These are phyloP conservation scores for Trichosporon asahii DNA, from an alignment of 1,284 basidiomycete species.

Conservation along the genomic window DNA sequence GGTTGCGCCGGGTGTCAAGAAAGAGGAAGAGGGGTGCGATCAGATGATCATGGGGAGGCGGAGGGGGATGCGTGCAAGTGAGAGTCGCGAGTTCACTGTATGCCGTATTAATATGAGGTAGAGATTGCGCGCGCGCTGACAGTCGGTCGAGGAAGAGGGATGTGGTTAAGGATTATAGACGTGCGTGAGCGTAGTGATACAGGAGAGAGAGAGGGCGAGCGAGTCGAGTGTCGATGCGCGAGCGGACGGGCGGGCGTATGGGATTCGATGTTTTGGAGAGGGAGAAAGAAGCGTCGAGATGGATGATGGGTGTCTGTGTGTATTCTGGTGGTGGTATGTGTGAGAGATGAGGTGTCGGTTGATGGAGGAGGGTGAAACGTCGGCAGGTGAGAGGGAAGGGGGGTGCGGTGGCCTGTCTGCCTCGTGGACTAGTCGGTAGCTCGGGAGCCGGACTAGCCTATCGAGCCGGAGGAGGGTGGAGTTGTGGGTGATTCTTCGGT, in stretches of 20 bases:
- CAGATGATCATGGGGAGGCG: background rate
- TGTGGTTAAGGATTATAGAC: background rate
- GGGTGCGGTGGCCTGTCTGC: background rate
- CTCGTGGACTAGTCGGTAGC: background rate
- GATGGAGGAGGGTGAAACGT: conserved; percentile 1
- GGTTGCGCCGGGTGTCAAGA: conserved; percentile 4
- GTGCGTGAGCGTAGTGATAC: background rate
- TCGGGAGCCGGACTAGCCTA: background rate
- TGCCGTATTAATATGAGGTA: background rate
- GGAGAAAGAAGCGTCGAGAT: background rate
- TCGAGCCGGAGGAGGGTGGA: too few species aligned
- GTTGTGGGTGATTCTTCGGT: too few species aligned
- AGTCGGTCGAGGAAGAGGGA: background rate
- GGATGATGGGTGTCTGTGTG: conserved; percentile 4
- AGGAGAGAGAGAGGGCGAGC: too few species aligned
- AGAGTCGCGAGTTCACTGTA: conserved; percentile 4
- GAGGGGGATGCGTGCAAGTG: background rate
- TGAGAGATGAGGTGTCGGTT: background rate
- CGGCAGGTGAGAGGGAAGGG: background rate
- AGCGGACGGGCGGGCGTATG: background rate
- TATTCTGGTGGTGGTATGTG: background rate
- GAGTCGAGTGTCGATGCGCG: background rate
- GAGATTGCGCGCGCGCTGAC: background rate
- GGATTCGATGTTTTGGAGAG: background rate
- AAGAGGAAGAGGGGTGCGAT: background rate